Conservation (phyloP, 768 basidiomycete genomes). For the Leccinum rimulosum region DNA sequence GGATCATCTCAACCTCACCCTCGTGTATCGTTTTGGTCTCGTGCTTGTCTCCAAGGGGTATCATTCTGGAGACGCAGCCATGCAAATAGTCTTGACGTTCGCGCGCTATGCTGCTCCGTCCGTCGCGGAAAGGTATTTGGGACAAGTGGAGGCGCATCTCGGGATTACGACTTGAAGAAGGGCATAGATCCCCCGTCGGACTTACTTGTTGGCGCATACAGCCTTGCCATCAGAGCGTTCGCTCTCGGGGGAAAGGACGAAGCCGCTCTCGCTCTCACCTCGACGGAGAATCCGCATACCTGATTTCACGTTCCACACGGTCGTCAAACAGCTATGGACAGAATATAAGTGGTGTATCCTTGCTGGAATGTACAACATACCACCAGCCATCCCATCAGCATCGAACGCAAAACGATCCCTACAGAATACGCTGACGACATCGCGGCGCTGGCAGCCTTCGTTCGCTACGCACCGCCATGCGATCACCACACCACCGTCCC, state of each 20-base stretch:
- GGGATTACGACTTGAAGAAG: constrained; percentile 5
- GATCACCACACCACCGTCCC: too few species aligned
- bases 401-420: not conserved
- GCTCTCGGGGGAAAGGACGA: constrained; percentile 32
- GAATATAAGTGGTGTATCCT: constrained; percentile 6
- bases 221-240: constrained; percentile 40
- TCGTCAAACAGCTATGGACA: not conserved
- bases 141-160: constrained; percentile 20
- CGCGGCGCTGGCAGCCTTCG: constrained; percentile 7
- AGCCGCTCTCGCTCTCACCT: constrained; percentile 46
- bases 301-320: constrained; percentile 31
- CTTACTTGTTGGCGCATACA: constrained; percentile 27
- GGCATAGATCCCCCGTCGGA: not conserved
- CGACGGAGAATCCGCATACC: constrained; percentile 32
- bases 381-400: not conserved
- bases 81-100: constrained; percentile 34
- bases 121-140: constrained; percentile 39
- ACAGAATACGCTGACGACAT: constrained; percentile 2
- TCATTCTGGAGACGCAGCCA: too few species aligned
- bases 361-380: constrained; percentile 2
- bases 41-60: constrained; percentile 26
- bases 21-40: too few species aligned
- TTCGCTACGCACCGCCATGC: too few species aligned
- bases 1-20: too few species aligned
- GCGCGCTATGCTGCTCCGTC: constrained; percentile 41